phyloP scores from a whole-genome alignment of 176 grass and related monocot species.

The Microstegium vimineum region DNA sequence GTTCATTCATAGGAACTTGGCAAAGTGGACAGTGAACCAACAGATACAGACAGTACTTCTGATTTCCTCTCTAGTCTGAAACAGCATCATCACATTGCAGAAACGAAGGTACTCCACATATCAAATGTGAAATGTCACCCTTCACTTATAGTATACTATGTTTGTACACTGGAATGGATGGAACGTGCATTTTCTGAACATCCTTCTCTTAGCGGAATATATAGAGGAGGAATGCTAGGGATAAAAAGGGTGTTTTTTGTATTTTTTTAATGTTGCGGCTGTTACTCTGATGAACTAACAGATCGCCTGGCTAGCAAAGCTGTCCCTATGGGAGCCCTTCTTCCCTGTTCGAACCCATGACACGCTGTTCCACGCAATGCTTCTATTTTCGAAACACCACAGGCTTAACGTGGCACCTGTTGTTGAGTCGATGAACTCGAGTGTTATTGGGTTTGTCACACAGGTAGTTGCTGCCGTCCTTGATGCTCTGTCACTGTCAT shows the following conservation, averaged over 20 bases:
- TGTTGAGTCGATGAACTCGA: slow-evolving; percentile 34
- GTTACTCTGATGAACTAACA: slow-evolving; percentile 18
- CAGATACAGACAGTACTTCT: background rate
- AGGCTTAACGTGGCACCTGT: slow-evolving; percentile 56
- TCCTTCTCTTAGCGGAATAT: background rate
- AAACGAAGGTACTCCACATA: slow-evolving; percentile 27
- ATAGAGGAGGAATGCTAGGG: background rate
- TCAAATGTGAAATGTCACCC: background rate
- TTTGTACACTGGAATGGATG: background rate
- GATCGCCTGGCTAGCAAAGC: slow-evolving; percentile 52
- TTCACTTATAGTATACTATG: background rate
- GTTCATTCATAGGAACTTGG: slow-evolving; percentile 29
- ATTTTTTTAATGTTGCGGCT: background rate
- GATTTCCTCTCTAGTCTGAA: slow-evolving; percentile 38
- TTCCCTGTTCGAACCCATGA: slow-evolving; percentile 50
- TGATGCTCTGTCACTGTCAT: background rate
- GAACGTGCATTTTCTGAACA: background rate
- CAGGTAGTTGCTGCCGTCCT: slow-evolving; percentile 28
- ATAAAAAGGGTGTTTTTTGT: background rate
- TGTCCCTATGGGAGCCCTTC: slow-evolving; percentile 56
- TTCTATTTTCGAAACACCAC: slow-evolving; percentile 54
- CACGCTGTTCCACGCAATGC: slow-evolving; percentile 52
- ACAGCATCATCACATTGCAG: slow-evolving; percentile 30
- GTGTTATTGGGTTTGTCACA: slow-evolving; percentile 44
- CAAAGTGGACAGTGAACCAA: background rate